Percentiles rank a stretch among this genome's conserved stretches.
Conservation (phyloP, 352 stramenopile species). For the Pythium chondricola region DNA sequence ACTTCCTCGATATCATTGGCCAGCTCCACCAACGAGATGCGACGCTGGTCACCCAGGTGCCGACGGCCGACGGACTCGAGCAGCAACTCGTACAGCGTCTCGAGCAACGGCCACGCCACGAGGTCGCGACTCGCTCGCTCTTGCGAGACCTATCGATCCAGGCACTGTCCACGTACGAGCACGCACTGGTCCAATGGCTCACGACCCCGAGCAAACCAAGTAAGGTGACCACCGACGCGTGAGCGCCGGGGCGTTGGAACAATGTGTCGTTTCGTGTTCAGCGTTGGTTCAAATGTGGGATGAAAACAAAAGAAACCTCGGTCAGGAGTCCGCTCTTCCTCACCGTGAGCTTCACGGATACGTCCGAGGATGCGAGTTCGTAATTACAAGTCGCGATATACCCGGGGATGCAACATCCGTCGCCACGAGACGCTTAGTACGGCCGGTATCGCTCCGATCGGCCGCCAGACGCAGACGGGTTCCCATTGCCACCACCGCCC, state of each 20-base stretch:
- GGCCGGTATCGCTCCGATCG: conserved; percentile 80
- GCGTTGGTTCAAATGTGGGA: background rate
- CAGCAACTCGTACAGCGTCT: too few relatives aligned
- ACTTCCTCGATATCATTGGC: conserved; percentile 51
- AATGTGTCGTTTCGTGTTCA: conserved; percentile 2
- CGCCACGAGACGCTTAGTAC: conserved; percentile 46
- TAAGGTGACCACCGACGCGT: background rate
- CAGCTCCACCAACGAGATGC: conserved; percentile 3
- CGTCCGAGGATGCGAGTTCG: too few relatives aligned
- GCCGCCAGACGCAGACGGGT: conserved; percentile 42
- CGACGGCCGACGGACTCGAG: background rate
- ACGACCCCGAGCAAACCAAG: background rate
- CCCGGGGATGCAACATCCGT: too few relatives aligned
- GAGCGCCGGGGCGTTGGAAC: background rate
- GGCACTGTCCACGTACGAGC: conserved; percentile 30
- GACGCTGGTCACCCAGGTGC: background rate
- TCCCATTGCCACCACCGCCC: too few relatives aligned
- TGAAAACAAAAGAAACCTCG: too few relatives aligned
- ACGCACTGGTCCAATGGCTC: conserved; percentile 31
- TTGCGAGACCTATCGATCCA: conserved; percentile 23
- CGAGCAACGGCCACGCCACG: background rate
- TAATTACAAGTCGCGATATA: too few relatives aligned
- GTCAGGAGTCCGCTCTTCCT: too few relatives aligned
- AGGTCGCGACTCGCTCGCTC: conserved; percentile 1
- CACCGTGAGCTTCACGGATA: too few relatives aligned